Conservation (phyloP, 1,139 yeast genomes). For the Suhomyces ambrosiae region DNA sequence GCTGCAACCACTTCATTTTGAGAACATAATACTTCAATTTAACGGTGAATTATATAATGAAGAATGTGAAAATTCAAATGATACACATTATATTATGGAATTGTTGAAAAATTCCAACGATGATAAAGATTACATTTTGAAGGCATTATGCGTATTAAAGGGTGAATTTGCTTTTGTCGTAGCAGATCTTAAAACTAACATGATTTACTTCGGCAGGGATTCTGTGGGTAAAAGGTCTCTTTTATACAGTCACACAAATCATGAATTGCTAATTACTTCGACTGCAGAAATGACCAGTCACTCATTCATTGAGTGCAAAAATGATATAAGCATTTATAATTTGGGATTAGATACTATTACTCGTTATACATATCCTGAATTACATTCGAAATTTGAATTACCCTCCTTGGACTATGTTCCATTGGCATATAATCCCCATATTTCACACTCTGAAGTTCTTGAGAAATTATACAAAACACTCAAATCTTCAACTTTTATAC, state of each 20-base stretch:
- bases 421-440: not conserved
- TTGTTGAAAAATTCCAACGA: slow-evolving; percentile 13
- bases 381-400: slow-evolving; percentile 3
- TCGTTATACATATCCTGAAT: slow-evolving; percentile 6
- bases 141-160: slow-evolving; percentile 42
- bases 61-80: slow-evolving; percentile 44
- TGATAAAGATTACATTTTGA: slow-evolving; percentile 31
- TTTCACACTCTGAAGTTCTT: slow-evolving; percentile 4
- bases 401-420: slow-evolving; percentile 6
- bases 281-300: slow-evolving; percentile 28
- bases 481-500: slow-evolving; percentile 42
- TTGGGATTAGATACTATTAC: slow-evolving; percentile 20
- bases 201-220: slow-evolving; percentile 81
- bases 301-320: slow-evolving; percentile 53
- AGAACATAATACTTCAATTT: slow-evolving; percentile 56
- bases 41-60: slow-evolving; percentile 85
- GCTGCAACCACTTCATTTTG: slow-evolving; percentile 56
- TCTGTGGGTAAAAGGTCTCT: slow-evolving; percentile 78
- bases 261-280: slow-evolving; percentile 51
- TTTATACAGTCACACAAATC: slow-evolving; percentile 38
- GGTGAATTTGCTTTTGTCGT: slow-evolving; percentile 84
- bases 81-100: slow-evolving; percentile 34
- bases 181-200: slow-evolving; percentile 37
- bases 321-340: slow-evolving; percentile 49
- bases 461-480: slow-evolving; percentile 29